Evolutionary conservation across 306 rosid species (phyloP), one percentile per base, ranked within the genome.

Genomic region (Pyrus pyrifolia): DNA sequence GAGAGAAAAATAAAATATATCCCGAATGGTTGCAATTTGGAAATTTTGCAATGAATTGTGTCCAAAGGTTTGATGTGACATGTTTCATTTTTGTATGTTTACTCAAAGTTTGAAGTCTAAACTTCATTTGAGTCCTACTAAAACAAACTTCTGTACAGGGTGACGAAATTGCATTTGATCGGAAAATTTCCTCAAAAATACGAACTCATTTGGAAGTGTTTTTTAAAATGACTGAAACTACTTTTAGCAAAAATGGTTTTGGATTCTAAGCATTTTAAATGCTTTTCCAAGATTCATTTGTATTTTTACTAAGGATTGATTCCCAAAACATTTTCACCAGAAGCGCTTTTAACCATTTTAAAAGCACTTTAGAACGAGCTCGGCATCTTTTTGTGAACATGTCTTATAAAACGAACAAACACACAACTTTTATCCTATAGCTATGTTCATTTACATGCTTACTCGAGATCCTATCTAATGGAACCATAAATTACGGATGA

Each of bases 391-490:
- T 11, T 62, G 40, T 53, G 22, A 29, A 35, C 58, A 63, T 42
- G 27, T 29, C 45, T 40, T 70, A 57, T 75, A 66, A 5, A 18
- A 79, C 22, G 69, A 74, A 60, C 49, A 73, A 31, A 19, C 30
- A 66, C 21, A 30, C 21, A 30, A 29, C 70, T 68, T 68, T 76
- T 67, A 61, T 70, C 66, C 45, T 77, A 82, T 21, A 67, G 62
- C 52, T 77, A 81, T 51, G 74, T 38, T 71, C 80, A 83, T 77
- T 76, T 83, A 77, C 72, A 74, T 38, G 80, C 60, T 14, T 45
- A 68, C 80, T 70, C 40, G 77, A 66, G 51, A 78, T 73, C 35
- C 60, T 46, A 57, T 76, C 69, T 42, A 69, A 79, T 31, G 73
- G 23, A 73, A 46, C 59, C 80, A 78, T 40, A 30, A 38, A 63